Base-by-base conservation (phyloP, 2,329 filamentous ascomycete species). In the Coniochaeta sp. region DNA sequence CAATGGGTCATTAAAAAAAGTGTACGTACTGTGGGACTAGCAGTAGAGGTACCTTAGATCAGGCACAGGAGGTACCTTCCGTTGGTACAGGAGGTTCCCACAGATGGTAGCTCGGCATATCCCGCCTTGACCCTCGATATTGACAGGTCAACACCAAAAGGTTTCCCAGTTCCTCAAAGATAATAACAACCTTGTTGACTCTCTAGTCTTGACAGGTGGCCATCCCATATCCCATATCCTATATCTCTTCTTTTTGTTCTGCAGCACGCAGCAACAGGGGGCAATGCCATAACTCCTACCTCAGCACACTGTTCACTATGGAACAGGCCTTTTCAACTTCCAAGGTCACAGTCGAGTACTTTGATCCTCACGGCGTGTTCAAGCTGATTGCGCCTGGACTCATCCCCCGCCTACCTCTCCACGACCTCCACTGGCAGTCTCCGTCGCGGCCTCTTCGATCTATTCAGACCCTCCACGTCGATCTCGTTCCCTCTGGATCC, bases 361-460 rank as follows among this genome's bases (percentile, higher is more conserved):
- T 90, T 77, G 95, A 99, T 77, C 93, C 95, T 59, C 89, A 91
- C 71, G 88, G 90, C 69, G 84, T 98, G 64, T 98, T 93, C 76
- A 87, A 90, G 62, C 82, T 93, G 58, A 79, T 98, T 50, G 88
- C 89, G 12, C 86, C 90, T 2, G 87, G 93, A 61, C 80, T 99
- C 61, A 81, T 89, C 44, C 81, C 89, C 47, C 89, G 90, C 59
- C 81, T 98, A 0, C 95, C 95, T 36, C 81, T 99, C 40, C 89
- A 88, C 64, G 96, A 98, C 69, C 85, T 99, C 54, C 91, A 98
- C 71, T 99, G 95, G 95, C 96, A 98, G 73, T 96, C 95, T 16
- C 91, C 96, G 63, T 89, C 89, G 31, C 89, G 95, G 0, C 95
- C 95, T 2, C 78, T 98, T 38, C 89, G 95, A 65, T 97, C 95